Conservation (phyloP, 2,329 filamentous ascomycete genomes). For the Monosporascus cannonballus region DNA sequence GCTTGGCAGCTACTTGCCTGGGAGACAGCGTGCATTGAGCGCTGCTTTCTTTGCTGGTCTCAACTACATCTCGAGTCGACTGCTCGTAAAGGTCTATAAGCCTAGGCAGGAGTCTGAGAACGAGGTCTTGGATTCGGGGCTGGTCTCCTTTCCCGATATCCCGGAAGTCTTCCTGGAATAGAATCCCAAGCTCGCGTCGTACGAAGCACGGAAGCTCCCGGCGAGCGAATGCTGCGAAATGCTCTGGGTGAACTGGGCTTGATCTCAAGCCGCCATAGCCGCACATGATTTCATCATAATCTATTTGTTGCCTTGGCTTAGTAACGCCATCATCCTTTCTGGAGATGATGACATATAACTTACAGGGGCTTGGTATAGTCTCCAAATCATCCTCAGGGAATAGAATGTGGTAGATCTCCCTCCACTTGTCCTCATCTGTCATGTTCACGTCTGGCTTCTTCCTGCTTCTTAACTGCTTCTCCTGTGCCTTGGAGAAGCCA, state of each 20-base stretch:
- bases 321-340: not conserved
- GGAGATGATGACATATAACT: not conserved
- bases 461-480: not conserved
- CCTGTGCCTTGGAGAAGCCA: not conserved
- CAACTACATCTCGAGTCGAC: not conserved
- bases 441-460: conserved; percentile 1
- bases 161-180: not conserved
- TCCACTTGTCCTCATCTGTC: conserved; percentile 1
- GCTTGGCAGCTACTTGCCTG: too few relatives aligned
- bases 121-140: not conserved
- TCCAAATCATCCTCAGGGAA: not conserved
- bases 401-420: not conserved
- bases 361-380: conserved; percentile 1
- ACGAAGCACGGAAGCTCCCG: not conserved
- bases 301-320: not conserved
- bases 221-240: not conserved
- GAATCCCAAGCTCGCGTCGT: not conserved
- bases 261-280: not conserved
- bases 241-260: not conserved
- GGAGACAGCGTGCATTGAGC: too few relatives aligned
- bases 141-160: not conserved
- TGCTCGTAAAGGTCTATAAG: not conserved
- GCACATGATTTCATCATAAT: not conserved
- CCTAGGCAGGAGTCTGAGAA: not conserved
- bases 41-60: not conserved